phyloP scores from a whole-genome alignment of 345 rosid genomes.

The Linum tenue region DNA sequence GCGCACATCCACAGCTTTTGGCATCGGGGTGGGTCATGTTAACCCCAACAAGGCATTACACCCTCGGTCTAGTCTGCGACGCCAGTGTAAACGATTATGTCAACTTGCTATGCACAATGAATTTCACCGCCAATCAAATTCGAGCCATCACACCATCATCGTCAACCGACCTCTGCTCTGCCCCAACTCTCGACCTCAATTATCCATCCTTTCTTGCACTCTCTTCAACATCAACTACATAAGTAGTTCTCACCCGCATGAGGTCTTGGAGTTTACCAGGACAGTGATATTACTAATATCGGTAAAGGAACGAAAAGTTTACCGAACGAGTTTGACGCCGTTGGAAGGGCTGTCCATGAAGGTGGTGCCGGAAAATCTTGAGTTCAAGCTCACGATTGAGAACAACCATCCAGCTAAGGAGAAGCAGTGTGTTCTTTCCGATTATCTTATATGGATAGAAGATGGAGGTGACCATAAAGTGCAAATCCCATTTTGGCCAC shows the following conservation, averaged over 20 bases:
- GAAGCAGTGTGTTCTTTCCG: slow-evolving; percentile 18
- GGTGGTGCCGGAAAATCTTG: slow-evolving; percentile 31
- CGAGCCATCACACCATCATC: slow-evolving; percentile 33
- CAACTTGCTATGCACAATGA: slow-evolving; percentile 37
- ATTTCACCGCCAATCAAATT: slow-evolving; percentile 37
- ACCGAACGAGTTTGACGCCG: slow-evolving; percentile 23
- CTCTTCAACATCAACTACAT: background rate
- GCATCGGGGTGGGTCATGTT: slow-evolving; percentile 49
- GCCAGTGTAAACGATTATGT: slow-evolving; percentile 32
- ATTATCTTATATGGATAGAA: slow-evolving; percentile 43
- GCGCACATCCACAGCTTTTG: slow-evolving; percentile 30
- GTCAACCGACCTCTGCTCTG: slow-evolving; percentile 27
- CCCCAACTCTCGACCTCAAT: slow-evolving; percentile 37
- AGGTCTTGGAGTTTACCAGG: slow-evolving; percentile 25
- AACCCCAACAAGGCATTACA: slow-evolving; percentile 46
- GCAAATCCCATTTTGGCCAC: slow-evolving; percentile 43
- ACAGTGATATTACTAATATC: slow-evolving; percentile 53
- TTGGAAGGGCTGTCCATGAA: slow-evolving; percentile 27
- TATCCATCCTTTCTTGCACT: slow-evolving; percentile 52
- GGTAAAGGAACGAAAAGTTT: slow-evolving; percentile 28
- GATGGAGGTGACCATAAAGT: slow-evolving; percentile 27
- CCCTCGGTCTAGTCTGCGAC: slow-evolving; percentile 46
- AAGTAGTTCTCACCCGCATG: background rate
- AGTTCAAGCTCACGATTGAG: slow-evolving; percentile 30
- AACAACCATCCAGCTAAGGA: slow-evolving; percentile 15